Percentiles rank a stretch among this genome's conserved stretches.
Conservation (phyloP, 1,139 yeast species). For the Blastobotrys raffinosifermentans region DNA sequence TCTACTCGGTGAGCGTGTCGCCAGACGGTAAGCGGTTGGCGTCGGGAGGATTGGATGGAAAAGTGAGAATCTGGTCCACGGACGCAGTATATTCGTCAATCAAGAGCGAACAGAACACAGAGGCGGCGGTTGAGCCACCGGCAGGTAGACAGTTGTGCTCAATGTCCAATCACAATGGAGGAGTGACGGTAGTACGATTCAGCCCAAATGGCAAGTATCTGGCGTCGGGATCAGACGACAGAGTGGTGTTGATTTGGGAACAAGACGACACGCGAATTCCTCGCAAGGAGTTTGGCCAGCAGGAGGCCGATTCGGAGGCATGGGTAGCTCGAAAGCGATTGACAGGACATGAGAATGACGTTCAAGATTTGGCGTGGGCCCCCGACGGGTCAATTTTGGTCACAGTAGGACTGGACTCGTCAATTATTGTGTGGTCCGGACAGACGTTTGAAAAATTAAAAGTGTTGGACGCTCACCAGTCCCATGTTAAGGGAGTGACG, state of each 20-base stretch:
- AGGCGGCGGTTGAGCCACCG: conserved; percentile 15
- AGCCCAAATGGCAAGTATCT: conserved; percentile 87
- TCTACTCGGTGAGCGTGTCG: conserved; percentile 76
- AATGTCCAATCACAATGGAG: conserved; percentile 51
- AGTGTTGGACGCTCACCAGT: conserved; percentile 85
- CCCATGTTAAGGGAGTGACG: conserved; percentile 93
- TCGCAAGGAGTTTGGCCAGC: conserved; percentile 45
- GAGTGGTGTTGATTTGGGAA: conserved; percentile 89
- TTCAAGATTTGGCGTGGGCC: conserved; percentile 97
- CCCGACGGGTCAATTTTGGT: conserved; percentile 88
- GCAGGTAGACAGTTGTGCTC: conserved; percentile 29
- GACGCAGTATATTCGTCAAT: conserved; percentile 44
- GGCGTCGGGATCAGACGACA: conserved; percentile 94
- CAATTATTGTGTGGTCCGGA: conserved; percentile 92
- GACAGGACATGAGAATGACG: conserved; percentile 95
- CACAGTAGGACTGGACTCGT: conserved; percentile 89
- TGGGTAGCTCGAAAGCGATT: conserved; percentile 91
- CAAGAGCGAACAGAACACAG: conserved; percentile 11
- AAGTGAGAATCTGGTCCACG: conserved; percentile 85
- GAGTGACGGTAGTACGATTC: conserved; percentile 87
- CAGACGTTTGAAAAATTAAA: conserved; percentile 83
- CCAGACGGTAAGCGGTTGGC: conserved; percentile 82
- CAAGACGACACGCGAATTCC: conserved; percentile 57
- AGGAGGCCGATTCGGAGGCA: conserved; percentile 66
- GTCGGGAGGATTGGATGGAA: conserved; percentile 91